Evolutionary conservation across 2,329 filamentous ascomycete genomes (phyloP).

Genomic region (Cladosporium sp.): DNA sequence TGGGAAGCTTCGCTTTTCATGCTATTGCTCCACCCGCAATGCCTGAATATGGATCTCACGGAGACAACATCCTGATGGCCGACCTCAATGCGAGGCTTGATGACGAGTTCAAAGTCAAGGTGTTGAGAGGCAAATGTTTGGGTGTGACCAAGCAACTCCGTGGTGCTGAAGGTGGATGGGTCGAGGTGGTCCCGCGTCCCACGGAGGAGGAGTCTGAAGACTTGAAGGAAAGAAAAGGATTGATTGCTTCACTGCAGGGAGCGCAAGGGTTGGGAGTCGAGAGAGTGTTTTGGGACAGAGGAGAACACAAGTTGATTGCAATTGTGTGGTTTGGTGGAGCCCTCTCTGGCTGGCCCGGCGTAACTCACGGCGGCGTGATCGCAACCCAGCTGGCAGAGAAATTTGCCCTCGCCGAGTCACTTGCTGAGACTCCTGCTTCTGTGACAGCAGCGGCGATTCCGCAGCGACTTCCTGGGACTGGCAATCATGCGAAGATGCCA

Average conservation of each 20-base stretch:
- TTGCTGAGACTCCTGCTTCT: constrained; percentile 29
- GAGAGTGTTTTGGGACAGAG: constrained; percentile 59
- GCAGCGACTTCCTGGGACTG: constrained; percentile 28
- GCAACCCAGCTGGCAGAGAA: constrained; percentile 67
- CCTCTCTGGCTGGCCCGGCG: constrained; percentile 63
- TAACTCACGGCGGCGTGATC: constrained; percentile 66
- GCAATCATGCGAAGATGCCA: constrained; percentile 29
- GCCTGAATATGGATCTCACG: constrained; percentile 35
- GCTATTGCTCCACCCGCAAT: constrained; percentile 42
- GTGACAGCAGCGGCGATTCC: constrained; percentile 23
- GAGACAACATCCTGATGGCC: constrained; percentile 39
- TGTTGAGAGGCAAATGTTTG: constrained; percentile 41
- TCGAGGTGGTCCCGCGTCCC: constrained; percentile 25
- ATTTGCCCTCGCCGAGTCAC: constrained; percentile 61
- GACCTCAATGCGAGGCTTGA: constrained; percentile 42
- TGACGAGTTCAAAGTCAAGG: constrained; percentile 45
- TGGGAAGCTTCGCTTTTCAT: constrained; percentile 38
- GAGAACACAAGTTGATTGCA: constrained; percentile 54
- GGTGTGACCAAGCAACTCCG: constrained; percentile 30
- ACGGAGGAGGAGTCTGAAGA: constrained; percentile 5
- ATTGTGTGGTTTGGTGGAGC: constrained; percentile 66
- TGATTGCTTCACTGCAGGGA: constrained; percentile 34
- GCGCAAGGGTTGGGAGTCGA: constrained; percentile 45
- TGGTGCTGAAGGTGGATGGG: constrained; percentile 29
- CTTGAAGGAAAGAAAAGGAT: constrained; percentile 14